Base-by-base conservation (phyloP, 1,284 basidiomycete species). In the Uromyces viciae-fabae region DNA sequence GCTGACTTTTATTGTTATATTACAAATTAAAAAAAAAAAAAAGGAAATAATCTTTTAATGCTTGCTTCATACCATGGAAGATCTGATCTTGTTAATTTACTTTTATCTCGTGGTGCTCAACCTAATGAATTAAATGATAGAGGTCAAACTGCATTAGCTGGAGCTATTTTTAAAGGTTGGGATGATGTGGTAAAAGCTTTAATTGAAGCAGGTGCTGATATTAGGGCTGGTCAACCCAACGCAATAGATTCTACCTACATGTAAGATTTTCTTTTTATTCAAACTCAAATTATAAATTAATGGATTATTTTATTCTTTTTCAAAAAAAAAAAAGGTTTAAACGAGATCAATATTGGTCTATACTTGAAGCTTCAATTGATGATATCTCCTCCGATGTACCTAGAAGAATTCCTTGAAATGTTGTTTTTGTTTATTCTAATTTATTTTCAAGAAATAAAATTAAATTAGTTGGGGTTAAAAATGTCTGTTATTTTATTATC, bases 21-120 rank as follows among this genome's bases (percentile, higher is more conserved):
- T n/a, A n/a, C n/a, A n/a, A n/a, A n/a, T n/a, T n/a, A n/a, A n/a
- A n/a, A n/a, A 49, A 49, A 49, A 22, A 22, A 22, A 11, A 81
- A 83, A 33, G 85, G 84, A 22, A 84, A 85, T 62, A 84, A 83
- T 38, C 87, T 94, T 7, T 88, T 94, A 81, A 94, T 94, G 92
- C 89, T 94, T 56, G 91, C 92, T 1, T 89, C 92, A 2, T 94
- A 94, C 85, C 90, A 91, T 58, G 92, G 93, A 0, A 92, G 93
- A 83, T 84, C 87, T 0, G 87, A 88, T 0, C 89, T 92, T 25
- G 88, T 90, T 0, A 86, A 86, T 85, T 72, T 54, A 42, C 89
- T 90, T 0, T 91, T 94, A 84, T 42, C 76, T 11, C 28, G 66
- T 31, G 76, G 81, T 58, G 81, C 83, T 7, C 81, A 85, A 75